Evolutionary conservation across 768 basidiomycete species (phyloP).

Genomic region (Dioszegia aurantiaca): DNA sequence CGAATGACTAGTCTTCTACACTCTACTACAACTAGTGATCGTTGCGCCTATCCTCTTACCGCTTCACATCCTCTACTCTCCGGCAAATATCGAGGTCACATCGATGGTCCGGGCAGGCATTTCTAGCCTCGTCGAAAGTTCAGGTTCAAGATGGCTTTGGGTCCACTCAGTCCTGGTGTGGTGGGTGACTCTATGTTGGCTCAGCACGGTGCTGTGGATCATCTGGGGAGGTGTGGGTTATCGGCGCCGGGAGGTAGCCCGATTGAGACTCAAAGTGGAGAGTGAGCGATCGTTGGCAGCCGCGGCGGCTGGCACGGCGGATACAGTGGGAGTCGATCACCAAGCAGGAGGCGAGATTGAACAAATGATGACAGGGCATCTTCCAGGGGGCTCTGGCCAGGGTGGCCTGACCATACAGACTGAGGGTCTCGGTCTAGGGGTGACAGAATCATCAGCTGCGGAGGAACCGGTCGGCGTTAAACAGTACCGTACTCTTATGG

Average conservation of each 20-base stretch:
- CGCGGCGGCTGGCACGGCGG: not conserved
- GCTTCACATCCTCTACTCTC: conserved; percentile 39
- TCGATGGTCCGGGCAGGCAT: conserved; percentile 49
- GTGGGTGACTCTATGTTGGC: conserved; percentile 49
- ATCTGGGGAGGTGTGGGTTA: conserved; percentile 49
- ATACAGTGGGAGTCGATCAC: not conserved
- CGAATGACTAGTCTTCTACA: conserved; percentile 45
- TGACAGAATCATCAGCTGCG: not conserved
- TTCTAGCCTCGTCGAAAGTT: conserved; percentile 34
- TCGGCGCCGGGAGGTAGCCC: conserved; percentile 32
- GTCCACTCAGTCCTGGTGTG: conserved; percentile 49
- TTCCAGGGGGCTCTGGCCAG: too few species aligned
- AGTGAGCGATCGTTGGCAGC: conserved; percentile 1
- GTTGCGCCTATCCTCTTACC: conserved; percentile 48
- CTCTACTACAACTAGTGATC: conserved; percentile 35
- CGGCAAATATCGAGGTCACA: conserved; percentile 24
- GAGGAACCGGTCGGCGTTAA: conserved; percentile 42
- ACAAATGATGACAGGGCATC: not conserved
- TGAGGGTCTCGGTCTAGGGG: too few species aligned
- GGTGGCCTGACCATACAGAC: too few species aligned
- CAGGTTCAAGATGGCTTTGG: conserved; percentile 47
- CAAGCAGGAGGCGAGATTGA: conserved; percentile 4
- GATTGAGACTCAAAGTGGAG: conserved; percentile 16
- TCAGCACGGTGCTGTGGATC: conserved; percentile 44
- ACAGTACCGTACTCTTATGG: conserved; percentile 69